Evolutionary conservation across 1,139 yeast species (phyloP).

Genomic region (Taphrina wiesneri): DNA sequence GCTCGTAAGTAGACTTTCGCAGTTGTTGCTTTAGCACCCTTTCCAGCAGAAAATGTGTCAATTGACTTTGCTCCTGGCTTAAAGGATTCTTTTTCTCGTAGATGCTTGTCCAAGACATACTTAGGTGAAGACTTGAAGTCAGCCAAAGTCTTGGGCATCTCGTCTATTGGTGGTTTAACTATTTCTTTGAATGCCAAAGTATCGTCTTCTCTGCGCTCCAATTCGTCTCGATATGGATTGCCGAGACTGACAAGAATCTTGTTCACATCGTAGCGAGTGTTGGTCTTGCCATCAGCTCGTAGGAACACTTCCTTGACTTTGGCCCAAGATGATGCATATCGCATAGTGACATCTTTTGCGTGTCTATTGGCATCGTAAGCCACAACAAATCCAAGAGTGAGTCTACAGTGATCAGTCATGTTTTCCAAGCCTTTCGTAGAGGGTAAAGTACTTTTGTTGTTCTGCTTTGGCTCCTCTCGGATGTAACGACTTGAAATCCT

Average conservation of each 20-base stretch:
- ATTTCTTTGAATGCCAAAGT: slow-evolving; percentile 68
- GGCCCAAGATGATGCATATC: slow-evolving; percentile 75
- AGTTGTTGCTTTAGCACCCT: slow-evolving; percentile 39
- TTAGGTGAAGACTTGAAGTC: slow-evolving; percentile 87
- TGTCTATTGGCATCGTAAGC: slow-evolving; percentile 70
- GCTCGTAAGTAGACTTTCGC: slow-evolving; percentile 62
- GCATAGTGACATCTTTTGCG: slow-evolving; percentile 77
- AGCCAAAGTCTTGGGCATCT: slow-evolving; percentile 78
- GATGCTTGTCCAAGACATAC: slow-evolving; percentile 67
- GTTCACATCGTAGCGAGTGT: slow-evolving; percentile 70
- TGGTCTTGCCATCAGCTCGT: slow-evolving; percentile 54
- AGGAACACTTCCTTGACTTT: slow-evolving; percentile 54
- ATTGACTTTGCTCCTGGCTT: slow-evolving; percentile 64
- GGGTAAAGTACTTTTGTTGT: slow-evolving; percentile 18
- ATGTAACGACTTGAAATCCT: slow-evolving; percentile 24
- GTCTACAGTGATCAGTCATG: not conserved
- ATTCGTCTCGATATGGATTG: slow-evolving; percentile 41
- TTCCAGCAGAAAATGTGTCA: slow-evolving; percentile 59
- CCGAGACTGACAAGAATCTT: slow-evolving; percentile 3
- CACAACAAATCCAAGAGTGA: slow-evolving; percentile 43
- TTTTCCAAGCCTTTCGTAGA: too few relatives aligned
- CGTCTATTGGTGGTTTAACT: slow-evolving; percentile 55
- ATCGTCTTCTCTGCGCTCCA: slow-evolving; percentile 68
- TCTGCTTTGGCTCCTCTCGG: slow-evolving; percentile 19
- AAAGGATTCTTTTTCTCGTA: slow-evolving; percentile 70